Evolutionary conservation across 768 basidiomycete species (phyloP).

Genomic region (Vararia minispora): DNA sequence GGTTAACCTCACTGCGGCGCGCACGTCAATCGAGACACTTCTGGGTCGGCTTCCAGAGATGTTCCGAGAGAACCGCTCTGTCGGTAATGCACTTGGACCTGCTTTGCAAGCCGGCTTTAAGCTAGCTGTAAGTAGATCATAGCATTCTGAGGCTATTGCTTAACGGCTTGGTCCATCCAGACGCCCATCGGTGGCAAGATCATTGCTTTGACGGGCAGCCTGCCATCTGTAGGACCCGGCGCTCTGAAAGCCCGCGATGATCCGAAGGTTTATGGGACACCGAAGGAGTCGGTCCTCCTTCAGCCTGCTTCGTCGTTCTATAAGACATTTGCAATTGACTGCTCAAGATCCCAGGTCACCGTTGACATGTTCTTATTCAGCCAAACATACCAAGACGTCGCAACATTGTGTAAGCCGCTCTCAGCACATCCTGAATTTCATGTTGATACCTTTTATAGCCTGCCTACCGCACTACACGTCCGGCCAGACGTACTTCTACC

Average conservation of each 20-base stretch:
- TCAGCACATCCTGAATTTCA: neutral
- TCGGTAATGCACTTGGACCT: conserved; percentile 88
- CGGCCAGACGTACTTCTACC: conserved; percentile 95
- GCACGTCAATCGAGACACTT: conserved; percentile 69
- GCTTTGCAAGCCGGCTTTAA: conserved; percentile 93
- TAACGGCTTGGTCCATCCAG: conserved; percentile 26
- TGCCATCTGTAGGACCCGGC: conserved; percentile 83
- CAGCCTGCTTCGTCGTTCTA: conserved; percentile 89
- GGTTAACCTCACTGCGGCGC: conserved; percentile 81
- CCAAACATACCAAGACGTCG: conserved; percentile 85
- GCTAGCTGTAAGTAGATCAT: conserved; percentile 55
- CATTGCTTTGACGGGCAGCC: conserved; percentile 65
- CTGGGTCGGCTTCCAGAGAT: conserved; percentile 84
- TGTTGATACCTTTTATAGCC: conserved; percentile 31
- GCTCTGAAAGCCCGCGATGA: conserved; percentile 92
- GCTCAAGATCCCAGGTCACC: conserved; percentile 88
- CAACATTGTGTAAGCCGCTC: conserved; percentile 58
- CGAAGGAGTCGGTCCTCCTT: conserved; percentile 86
- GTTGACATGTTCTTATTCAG: conserved; percentile 99
- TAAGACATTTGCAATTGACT: conserved; percentile 97
- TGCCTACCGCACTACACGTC: conserved; percentile 93
- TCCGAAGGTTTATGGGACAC: conserved; percentile 85
- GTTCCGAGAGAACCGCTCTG: conserved; percentile 91
- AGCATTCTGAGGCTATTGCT: neutral
- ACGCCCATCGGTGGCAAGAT: conserved; percentile 91